Conservation (phyloP, 805 yeast species). For the Huiozyma sinensis region DNA sequence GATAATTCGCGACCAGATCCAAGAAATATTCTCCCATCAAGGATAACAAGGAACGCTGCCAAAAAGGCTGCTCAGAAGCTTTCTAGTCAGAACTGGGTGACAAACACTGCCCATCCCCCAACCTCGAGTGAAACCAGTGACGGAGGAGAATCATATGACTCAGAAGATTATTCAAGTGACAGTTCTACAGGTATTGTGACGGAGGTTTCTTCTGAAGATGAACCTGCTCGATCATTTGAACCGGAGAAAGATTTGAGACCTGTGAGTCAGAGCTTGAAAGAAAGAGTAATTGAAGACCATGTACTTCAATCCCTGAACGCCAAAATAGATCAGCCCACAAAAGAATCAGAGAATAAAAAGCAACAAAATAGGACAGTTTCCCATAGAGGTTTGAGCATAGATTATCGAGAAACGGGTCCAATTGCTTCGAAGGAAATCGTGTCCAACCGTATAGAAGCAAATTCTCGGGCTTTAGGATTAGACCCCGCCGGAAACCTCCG, state of each 20-base stretch:
- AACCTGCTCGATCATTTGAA: not conserved
- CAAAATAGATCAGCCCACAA: too few species aligned
- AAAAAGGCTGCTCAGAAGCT: conserved; percentile 22
- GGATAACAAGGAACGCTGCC: conserved; percentile 24
- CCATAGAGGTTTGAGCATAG: too few species aligned
- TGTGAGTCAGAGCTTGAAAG: not conserved
- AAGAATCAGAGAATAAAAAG: not conserved
- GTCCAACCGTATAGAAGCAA: too few species aligned
- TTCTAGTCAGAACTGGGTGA: conserved; percentile 5
- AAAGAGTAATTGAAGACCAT: not conserved
- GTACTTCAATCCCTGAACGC: too few species aligned
- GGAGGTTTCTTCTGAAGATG: not conserved
- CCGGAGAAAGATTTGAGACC: not conserved
- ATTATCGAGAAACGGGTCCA: too few species aligned
- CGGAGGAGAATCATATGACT: conserved; percentile 10
- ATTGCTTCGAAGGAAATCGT: too few species aligned
- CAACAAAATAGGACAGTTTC: not conserved
- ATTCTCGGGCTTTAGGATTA: too few species aligned
- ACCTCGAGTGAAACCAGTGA: conserved; percentile 6
- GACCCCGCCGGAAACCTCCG: too few species aligned
- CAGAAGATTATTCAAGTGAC: conserved; percentile 4
- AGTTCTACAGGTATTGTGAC: conserved; percentile 1
- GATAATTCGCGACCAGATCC: conserved; percentile 25
- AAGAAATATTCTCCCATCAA: conserved; percentile 21
- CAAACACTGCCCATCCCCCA: not conserved